Conservation (phyloP, 2,329 filamentous ascomycete genomes). For the Penicillium sp. region DNA sequence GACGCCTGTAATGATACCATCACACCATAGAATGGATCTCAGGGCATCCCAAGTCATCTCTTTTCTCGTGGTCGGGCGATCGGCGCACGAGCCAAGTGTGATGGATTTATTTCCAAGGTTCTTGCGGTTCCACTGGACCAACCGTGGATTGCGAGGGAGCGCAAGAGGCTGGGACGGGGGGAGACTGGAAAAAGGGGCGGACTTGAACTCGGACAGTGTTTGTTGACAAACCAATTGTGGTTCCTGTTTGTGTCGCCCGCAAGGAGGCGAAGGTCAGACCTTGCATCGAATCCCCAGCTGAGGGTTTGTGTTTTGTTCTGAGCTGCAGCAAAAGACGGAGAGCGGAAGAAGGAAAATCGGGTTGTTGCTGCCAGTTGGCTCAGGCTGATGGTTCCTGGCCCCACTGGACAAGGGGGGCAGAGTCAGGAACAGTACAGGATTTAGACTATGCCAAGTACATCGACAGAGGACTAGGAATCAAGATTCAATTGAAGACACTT, state of each 20-base stretch:
- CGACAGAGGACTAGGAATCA: background rate
- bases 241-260: background rate
- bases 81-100: constrained; percentile 14
- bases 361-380: background rate
- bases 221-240: background rate
- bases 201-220: background rate
- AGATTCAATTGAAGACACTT: background rate
- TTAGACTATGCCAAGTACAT: background rate
- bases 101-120: constrained; percentile 8
- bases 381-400: background rate
- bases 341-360: background rate
- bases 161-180: background rate
- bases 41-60: too few relatives aligned
- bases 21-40: background rate
- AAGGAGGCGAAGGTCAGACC: background rate
- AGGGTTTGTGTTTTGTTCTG: background rate
- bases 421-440: background rate
- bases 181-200: background rate
- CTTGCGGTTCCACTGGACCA: constrained; percentile 1
- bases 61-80: background rate
- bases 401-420: background rate
- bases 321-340: background rate
- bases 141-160: constrained; percentile 6
- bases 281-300: background rate
- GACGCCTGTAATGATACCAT: background rate